Evolutionary conservation across 73 alveolate species (phyloP).

Genomic region (Blepharisma stoltei): DNA sequence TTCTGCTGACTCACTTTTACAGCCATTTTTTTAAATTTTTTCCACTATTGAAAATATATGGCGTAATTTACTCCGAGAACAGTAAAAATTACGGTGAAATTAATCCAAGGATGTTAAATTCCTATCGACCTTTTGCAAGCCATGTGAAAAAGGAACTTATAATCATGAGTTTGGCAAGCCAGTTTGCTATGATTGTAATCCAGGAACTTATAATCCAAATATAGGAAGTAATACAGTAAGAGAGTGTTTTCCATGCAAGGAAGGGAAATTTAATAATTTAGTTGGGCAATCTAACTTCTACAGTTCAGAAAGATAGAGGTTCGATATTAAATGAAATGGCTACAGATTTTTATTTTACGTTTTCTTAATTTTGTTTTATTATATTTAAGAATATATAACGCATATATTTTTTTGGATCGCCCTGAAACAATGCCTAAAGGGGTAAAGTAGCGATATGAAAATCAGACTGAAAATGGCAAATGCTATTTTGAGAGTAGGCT

Average conservation of each 20-base stretch:
- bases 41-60: too few species aligned
- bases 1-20: background rate
- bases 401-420: too few species aligned
- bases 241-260: background rate
- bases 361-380: too few species aligned
- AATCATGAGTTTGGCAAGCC: background rate
- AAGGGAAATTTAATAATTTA: background rate
- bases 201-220: slow-evolving; percentile 9
- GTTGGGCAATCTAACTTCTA: background rate
- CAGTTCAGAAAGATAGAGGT: background rate
- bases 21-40: too few species aligned
- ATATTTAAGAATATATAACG: too few species aligned
- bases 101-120: too few species aligned
- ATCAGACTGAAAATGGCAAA: too few species aligned
- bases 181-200: background rate
- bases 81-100: background rate
- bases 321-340: too few species aligned
- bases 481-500: too few species aligned
- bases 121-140: background rate
- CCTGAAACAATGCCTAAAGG: too few species aligned
- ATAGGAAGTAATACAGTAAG: background rate
- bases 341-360: too few species aligned
- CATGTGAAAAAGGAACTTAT: slow-evolving; percentile 23
- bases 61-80: background rate
- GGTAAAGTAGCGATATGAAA: too few species aligned